These are phyloP conservation scores for Lolium rigidum DNA, from an alignment of 176 grass and related monocot genomes.

Conservation along the genomic window DNA sequence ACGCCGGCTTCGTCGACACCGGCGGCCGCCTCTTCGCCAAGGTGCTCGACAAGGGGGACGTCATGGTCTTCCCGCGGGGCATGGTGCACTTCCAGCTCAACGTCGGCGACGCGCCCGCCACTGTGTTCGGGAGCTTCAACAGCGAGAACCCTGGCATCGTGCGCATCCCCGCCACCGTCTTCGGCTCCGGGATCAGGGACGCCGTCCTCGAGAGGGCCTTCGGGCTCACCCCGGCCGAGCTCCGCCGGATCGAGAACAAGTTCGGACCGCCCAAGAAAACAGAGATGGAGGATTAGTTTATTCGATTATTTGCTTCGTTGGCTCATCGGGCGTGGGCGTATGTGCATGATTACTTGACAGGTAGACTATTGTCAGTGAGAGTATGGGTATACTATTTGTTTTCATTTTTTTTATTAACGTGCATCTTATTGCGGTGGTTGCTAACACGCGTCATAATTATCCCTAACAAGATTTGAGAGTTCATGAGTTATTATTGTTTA, in stretches of 20 bases:
- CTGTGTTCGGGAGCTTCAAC: slow-evolving; percentile 72
- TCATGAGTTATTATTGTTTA: no score
- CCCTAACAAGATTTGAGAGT: no score
- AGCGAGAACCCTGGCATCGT: slow-evolving; percentile 84
- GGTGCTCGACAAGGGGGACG: slow-evolving; percentile 71
- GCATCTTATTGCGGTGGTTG: slow-evolving; percentile 19
- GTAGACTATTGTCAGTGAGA: background rate
- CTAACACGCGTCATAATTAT: background rate
- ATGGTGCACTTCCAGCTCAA: slow-evolving; percentile 94
- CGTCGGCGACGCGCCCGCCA: slow-evolving; percentile 62
- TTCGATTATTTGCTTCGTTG: no score
- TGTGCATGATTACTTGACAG: slow-evolving; percentile 22
- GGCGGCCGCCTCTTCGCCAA: slow-evolving; percentile 69
- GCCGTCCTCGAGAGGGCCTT: slow-evolving; percentile 74
- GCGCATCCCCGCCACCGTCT: slow-evolving; percentile 66
- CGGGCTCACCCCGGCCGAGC: slow-evolving; percentile 52
- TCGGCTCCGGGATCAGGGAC: slow-evolving; percentile 69
- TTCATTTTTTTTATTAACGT: slow-evolving; percentile 21
- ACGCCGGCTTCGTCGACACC: slow-evolving; percentile 80
- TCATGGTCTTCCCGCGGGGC: slow-evolving; percentile 78
- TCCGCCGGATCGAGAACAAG: slow-evolving; percentile 63
- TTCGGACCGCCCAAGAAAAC: slow-evolving; percentile 57
- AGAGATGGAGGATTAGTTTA: slow-evolving; percentile 38
- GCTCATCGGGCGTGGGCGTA: background rate
- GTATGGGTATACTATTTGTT: slow-evolving; percentile 13